Percentiles rank a stretch among this genome's conserved stretches.
Evolutionary conservation across 805 yeast genomes (phyloP).

Genomic region (Lipomyces spencermartinsiae): DNA sequence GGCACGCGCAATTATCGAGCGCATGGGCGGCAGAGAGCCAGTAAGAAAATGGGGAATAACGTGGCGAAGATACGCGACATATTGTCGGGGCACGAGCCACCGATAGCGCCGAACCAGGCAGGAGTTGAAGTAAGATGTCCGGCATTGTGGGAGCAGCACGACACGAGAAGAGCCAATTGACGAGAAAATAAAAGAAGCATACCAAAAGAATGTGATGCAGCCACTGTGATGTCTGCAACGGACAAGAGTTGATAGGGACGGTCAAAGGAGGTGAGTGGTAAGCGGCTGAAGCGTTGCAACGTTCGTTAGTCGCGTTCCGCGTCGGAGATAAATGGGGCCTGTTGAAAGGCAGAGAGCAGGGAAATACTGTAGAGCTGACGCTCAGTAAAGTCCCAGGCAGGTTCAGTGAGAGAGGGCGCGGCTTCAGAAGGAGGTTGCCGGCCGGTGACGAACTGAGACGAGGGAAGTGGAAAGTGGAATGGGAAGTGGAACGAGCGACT

Average conservation of each 20-base stretch:
- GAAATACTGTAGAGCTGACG: neutral
- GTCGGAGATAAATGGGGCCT: neutral
- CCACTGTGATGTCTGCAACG: neutral
- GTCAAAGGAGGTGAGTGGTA: neutral
- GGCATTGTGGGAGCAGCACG: neutral
- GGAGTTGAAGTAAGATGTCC: neutral
- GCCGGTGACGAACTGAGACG: no score
- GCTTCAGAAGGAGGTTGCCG: neutral
- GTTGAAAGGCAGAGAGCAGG: neutral
- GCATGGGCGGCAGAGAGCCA: neutral
- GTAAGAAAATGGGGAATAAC: neutral
- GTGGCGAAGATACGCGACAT: neutral
- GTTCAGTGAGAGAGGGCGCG: neutral
- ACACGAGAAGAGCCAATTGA: neutral
- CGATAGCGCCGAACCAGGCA: neutral
- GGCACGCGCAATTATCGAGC: neutral
- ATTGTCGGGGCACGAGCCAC: conserved; percentile 10
- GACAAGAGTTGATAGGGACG: neutral
- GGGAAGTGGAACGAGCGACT: no score
- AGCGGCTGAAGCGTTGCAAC: neutral
- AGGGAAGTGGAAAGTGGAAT: no score
- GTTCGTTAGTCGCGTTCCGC: no score
- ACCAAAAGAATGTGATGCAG: conserved; percentile 3
- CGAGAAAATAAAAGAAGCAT: conserved; percentile 1
- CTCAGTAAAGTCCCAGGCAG: neutral